Conservation (phyloP, 768 basidiomycete species). For the Tulasnella sp. region DNA sequence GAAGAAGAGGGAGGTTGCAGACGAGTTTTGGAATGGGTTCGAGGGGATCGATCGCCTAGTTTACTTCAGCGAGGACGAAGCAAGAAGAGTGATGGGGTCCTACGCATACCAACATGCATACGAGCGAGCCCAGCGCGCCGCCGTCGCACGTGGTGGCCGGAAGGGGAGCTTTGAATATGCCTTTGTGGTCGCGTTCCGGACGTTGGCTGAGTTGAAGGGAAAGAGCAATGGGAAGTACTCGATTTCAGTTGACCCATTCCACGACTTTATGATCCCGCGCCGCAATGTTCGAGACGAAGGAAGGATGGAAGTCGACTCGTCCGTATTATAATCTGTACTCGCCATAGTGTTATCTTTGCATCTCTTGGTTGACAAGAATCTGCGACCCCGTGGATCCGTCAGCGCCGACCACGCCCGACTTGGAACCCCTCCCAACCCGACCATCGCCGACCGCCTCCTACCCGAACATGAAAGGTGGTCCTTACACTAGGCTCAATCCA, state of each 20-base stretch:
- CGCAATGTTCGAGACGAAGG: background rate
- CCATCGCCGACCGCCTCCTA: background rate
- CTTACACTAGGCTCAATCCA: background rate
- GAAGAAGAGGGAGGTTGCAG: constrained; percentile 47
- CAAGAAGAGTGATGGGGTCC: constrained; percentile 46
- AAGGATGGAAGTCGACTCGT: background rate
- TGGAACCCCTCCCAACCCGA: background rate
- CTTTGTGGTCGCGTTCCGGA: background rate
- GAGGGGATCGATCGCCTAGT: constrained; percentile 29
- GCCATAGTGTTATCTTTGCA: background rate
- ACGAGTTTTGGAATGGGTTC: constrained; percentile 39
- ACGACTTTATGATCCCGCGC: background rate
- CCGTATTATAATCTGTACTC: background rate
- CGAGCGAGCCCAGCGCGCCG: background rate
- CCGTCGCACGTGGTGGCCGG: background rate
- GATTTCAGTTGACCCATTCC: background rate
- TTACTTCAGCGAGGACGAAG: constrained; percentile 34
- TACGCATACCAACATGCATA: constrained; percentile 48
- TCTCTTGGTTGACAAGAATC: background rate
- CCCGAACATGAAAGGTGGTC: background rate
- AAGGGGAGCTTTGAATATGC: background rate
- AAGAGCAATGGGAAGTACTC: background rate
- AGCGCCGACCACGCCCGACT: constrained; percentile 1
- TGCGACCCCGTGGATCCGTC: background rate
- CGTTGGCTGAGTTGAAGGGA: background rate